Conservation (phyloP, 2,329 filamentous ascomycete species). For the Trichoderma afroharzianum region DNA sequence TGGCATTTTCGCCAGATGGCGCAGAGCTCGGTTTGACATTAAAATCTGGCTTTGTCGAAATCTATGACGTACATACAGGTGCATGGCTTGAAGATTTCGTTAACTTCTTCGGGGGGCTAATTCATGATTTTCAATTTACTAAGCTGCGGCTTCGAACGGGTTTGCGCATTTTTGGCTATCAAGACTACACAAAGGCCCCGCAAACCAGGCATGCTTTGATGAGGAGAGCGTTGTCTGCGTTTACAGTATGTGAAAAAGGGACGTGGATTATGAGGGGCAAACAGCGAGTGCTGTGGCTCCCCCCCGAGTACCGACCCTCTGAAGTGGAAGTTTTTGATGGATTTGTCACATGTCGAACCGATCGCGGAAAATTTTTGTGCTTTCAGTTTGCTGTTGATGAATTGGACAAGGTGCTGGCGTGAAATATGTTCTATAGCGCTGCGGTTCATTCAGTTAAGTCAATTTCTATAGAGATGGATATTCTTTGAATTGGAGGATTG, state of each 20-base stretch:
- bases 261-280: not conserved
- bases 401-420: not conserved
- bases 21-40: not conserved
- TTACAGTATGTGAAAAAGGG: not conserved
- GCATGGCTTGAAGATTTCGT: not conserved
- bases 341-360: not conserved
- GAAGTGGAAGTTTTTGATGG: not conserved
- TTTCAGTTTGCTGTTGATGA: not conserved
- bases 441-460: no score
- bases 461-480: not conserved
- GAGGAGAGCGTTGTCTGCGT: not conserved
- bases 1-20: not conserved
- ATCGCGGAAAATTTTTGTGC: not conserved
- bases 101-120: not conserved
- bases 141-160: not conserved
- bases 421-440: not conserved
- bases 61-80: not conserved
- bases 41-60: not conserved
- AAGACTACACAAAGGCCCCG: not conserved
- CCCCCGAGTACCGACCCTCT: not conserved
- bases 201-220: no score
- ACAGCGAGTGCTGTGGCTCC: not conserved
- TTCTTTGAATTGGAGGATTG: not conserved
- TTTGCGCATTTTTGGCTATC: not conserved
- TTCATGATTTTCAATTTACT: accelerated